Evolutionary conservation across 495 filamentous ascomycete species (phyloP), one percentile per base, ranked within the genome.

Genomic region (Eremomyces bilateralis): DNA sequence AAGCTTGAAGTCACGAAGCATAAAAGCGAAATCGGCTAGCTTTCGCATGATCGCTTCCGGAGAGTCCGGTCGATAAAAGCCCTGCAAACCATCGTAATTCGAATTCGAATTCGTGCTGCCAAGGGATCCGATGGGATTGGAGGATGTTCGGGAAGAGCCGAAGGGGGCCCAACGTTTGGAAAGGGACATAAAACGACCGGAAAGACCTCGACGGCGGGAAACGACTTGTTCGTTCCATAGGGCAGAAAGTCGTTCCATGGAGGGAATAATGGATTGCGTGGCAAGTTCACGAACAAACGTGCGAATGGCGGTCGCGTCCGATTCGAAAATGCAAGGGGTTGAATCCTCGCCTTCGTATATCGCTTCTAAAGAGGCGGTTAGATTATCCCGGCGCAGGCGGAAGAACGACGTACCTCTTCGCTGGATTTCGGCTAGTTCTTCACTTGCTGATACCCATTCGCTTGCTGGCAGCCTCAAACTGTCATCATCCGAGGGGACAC

Each of bases 151-250:
- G 4, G 57, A 61, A 21, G 56, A 54, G 25, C 81, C 78, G 48
- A 95, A 92, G 11, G 75, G 69, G 20, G 74, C 66, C 68, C 73
- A 91, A 45, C 75, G 65, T 53, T 85, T 85, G 0, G 80, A 90
- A 39, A 95, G 60, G n/a, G 75, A 84, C 57, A 91, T 76, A 49
- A 97, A 82, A 2, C 81, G 69, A 11, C 88, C 88, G 40, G 73
- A 75, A 36, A 97, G 62, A 21, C 90, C 90, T 35, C 80, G 70
- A 28, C 88, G 61, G 31, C 77, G 62, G 11, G 90, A 91, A n/a
- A 81, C 83, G 4, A 95, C 74, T 55, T 94, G 84, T 47, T 97
- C 88, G 49, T 97, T 97, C 88, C 88, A 97, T 2, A 79, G 65
- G 17, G 82, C 73, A 5, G 85, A 64, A 43, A 73, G 67, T 32